These are phyloP conservation scores for Cudoniella acicularis DNA, from an alignment of 495 filamentous ascomycete species.

Conservation along the genomic window DNA sequence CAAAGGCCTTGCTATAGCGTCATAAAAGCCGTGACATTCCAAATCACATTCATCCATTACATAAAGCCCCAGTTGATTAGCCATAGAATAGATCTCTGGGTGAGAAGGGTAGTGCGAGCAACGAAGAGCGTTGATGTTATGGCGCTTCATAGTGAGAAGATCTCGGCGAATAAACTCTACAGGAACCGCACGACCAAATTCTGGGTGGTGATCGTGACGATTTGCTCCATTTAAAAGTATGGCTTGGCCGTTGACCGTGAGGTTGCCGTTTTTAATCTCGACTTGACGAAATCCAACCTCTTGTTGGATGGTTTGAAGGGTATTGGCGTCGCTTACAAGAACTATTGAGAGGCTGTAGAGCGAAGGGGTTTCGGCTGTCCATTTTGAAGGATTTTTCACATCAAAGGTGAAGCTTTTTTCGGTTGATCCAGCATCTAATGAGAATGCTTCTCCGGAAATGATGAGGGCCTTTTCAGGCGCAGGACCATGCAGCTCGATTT, in stretches of 20 bases:
- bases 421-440: conserved; percentile 1
- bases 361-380: conserved; percentile 63
- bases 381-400: conserved; percentile 49
- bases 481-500: conserved; percentile 33
- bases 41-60: conserved; percentile 71
- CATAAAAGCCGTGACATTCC: conserved; percentile 65
- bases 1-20: conserved; percentile 40
- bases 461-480: conserved; percentile 19
- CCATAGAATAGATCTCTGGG: conserved; percentile 53
- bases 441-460: not conserved
- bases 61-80: conserved; percentile 65
- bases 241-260: conserved; percentile 55
- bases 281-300: conserved; percentile 56
- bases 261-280: conserved; percentile 51
- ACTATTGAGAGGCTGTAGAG: conserved; percentile 45
- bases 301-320: conserved; percentile 38
- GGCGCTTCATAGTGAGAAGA: conserved; percentile 61
- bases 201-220: conserved; percentile 61
- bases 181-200: conserved; percentile 55
- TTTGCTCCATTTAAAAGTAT: conserved; percentile 59
- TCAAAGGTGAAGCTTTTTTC: conserved; percentile 34
- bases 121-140: conserved; percentile 64
- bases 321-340: conserved; percentile 6
- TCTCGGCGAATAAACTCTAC: conserved; percentile 52
- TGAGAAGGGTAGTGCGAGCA: conserved; percentile 62